Percentiles rank a stretch among this genome's conserved stretches.
phyloP scores from a whole-genome alignment of 495 filamentous ascomycete species.

The Patellaria atrata region DNA sequence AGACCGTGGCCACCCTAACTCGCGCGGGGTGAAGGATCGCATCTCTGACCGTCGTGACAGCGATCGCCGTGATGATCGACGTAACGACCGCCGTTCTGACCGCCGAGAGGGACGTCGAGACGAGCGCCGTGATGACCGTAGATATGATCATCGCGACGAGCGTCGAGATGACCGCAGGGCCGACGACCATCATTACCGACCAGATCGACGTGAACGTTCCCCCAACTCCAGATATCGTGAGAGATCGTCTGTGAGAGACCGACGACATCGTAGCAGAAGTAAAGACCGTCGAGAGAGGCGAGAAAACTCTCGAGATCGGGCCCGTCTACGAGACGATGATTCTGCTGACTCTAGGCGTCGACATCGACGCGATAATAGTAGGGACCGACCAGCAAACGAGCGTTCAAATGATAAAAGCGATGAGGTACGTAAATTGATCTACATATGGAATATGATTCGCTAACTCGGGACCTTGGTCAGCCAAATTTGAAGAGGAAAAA shows the following conservation, averaged over 20 bases:
- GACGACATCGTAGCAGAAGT: too few relatives aligned
- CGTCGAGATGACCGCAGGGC: constrained; percentile 4
- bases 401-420: too few relatives aligned
- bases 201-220: constrained; percentile 11
- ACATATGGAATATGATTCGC: too few relatives aligned
- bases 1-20: not conserved
- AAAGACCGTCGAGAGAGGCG: constrained; percentile 59
- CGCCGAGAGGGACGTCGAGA: constrained; percentile 1
- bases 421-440: too few relatives aligned
- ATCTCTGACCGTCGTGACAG: constrained; percentile 4
- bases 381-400: constrained; percentile 37
- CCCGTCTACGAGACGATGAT: constrained; percentile 39
- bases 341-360: constrained; percentile 49
- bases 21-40: constrained; percentile 2
- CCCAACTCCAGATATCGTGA: too few relatives aligned
- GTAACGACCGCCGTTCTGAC: not conserved
- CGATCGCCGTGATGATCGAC: constrained; percentile 7
- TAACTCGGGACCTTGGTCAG: too few relatives aligned
- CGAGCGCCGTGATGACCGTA: constrained; percentile 2
- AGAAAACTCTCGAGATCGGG: constrained; percentile 57
- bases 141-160: not conserved
- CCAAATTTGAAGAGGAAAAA: too few relatives aligned
- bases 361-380: constrained; percentile 36
- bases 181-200: constrained; percentile 22
- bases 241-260: too few relatives aligned